Evolutionary conservation across 257 asterid genomes (phyloP), one percentile per base, ranked within the genome.

Genomic region (Cruciata laevipes): DNA sequence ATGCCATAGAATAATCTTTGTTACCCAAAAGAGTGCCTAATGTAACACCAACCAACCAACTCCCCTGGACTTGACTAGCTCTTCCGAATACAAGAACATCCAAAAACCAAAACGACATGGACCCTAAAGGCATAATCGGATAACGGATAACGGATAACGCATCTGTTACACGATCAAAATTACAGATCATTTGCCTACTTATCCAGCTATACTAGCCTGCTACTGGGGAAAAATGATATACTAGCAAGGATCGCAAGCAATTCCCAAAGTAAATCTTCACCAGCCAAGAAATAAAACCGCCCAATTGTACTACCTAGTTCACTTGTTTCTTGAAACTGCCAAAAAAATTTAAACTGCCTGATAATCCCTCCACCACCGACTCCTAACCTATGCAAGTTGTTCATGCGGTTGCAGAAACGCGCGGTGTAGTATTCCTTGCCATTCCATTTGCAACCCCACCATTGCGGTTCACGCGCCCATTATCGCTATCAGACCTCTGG

Each of bases 351-450:
- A 74, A 71, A 47, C 81, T 87, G 72, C 71, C 55, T 57, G 68
- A 69, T 38, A 11, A 70, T 65, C 17, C 49, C 67, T 63, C 44
- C 44, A 61, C 16, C 71, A 25, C 71, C 71, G 56, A 67, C 68
- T 14, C 61, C 75, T 65, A 71, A 76, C 63, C 75, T 32, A 68
- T 31, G 64, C 49, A 4, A 18, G 60, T 21, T 3, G 30, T 20
- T 87, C 84, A 86, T 65, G 96, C 87, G 18, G 95, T 77, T 11
- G 91, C 93, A 42, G 91, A 65, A 35, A 82, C 87, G 7, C 87
- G 69, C 20, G 87, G 91, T 2, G 84, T 69, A 73, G 67, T 77
- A 65, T 65, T 77, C 63, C 77, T 90, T 13, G 88, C 73, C 49
- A 73, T 75, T 42, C 88, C 90, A 67, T 87, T 78, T 68, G 84